Evolutionary conservation across 116 monocot species (phyloP), one percentile per base, ranked within the genome.

Genomic region (Iris pallida): DNA sequence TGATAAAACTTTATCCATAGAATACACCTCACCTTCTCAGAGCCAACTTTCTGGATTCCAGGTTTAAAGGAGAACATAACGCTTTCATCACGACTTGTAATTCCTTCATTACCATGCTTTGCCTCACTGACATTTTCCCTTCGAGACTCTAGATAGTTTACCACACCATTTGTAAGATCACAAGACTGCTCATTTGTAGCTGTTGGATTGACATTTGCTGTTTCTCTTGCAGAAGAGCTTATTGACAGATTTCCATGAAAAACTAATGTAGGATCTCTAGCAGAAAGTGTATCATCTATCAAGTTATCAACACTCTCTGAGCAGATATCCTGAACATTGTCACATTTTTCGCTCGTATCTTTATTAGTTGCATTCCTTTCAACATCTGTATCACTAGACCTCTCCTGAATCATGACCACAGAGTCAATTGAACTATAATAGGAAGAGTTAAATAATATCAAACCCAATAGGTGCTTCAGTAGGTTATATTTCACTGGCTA

Each of bases 211-310:
- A 17, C 56, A 13, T 45, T 16, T 59, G 43, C 57, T 51, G 53
- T 48, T 56, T 71, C 81, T 58, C 47, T 66, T 55, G 30, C 45
- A 67, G 71, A 64, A 47, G 81, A 72, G 45, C 18, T 15, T 30
- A 72, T 12, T 15, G 73, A 63, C 70, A 80, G 76, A 55, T 79
- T 86, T 71, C 80, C 78, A 75, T 78, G 88, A 13, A 95, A 75
- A 73, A 78, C 82, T 63, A 95, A 68, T 12, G 91, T 75, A 48
- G 84, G 89, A 63, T 86, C 89, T 78, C 82, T 84, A 70, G 63
- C 69, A 74, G 74, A 72, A 68, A 69, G 45, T 13, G 76, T 41
- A 53, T 80, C 83, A 63, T 84, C 81, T 68, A 77, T 74, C 16
- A 63, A 53, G 77, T 58, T 47, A 74, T 76, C 77, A 55, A 72